These are phyloP conservation scores for Vigna reflexopilosa DNA, from an alignment of 306 rosid genomes.

Conservation along the genomic window DNA sequence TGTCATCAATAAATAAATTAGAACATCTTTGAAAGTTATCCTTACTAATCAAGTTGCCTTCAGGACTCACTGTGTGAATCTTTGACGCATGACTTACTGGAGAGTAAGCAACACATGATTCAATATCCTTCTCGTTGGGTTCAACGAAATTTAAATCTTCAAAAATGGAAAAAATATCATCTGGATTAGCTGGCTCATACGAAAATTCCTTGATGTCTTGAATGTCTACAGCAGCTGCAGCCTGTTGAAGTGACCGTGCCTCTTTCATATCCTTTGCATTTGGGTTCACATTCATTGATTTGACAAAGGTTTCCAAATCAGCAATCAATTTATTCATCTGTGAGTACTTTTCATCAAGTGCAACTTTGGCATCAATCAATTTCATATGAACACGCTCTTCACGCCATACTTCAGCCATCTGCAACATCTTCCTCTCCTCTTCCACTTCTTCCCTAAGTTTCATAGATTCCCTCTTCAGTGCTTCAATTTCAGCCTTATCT, in stretches of 20 bases:
- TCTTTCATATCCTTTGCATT: slow-evolving; percentile 77
- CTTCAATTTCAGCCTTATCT: slow-evolving; percentile 88
- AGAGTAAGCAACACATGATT: slow-evolving; percentile 69
- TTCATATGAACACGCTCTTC: slow-evolving; percentile 99
- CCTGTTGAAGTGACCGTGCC: slow-evolving; percentile 62
- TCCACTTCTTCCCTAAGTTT: slow-evolving; percentile 80
- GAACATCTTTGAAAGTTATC: slow-evolving; percentile 57
- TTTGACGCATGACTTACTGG: slow-evolving; percentile 74
- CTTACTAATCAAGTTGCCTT: slow-evolving; percentile 54
- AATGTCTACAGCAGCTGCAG: slow-evolving; percentile 68
- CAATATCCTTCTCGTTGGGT: slow-evolving; percentile 72
- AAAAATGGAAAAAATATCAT: slow-evolving; percentile 75
- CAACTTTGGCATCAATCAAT: slow-evolving; percentile 89
- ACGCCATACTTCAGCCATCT: slow-evolving; percentile 98
- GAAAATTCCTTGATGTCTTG: slow-evolving; percentile 73
- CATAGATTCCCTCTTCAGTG: slow-evolving; percentile 71
- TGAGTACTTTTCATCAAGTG: slow-evolving; percentile 85
- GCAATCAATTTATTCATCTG: slow-evolving; percentile 83
- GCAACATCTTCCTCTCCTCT: slow-evolving; percentile 91
- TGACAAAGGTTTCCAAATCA: slow-evolving; percentile 68
- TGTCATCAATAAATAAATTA: slow-evolving; percentile 55
- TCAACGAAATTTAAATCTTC: slow-evolving; percentile 74
- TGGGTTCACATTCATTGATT: slow-evolving; percentile 50
- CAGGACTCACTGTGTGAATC: slow-evolving; percentile 75
- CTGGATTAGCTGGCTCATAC: slow-evolving; percentile 76